These are phyloP conservation scores for Cladosporium colombiae DNA, from an alignment of 2,329 filamentous ascomycete genomes.

Conservation along the genomic window DNA sequence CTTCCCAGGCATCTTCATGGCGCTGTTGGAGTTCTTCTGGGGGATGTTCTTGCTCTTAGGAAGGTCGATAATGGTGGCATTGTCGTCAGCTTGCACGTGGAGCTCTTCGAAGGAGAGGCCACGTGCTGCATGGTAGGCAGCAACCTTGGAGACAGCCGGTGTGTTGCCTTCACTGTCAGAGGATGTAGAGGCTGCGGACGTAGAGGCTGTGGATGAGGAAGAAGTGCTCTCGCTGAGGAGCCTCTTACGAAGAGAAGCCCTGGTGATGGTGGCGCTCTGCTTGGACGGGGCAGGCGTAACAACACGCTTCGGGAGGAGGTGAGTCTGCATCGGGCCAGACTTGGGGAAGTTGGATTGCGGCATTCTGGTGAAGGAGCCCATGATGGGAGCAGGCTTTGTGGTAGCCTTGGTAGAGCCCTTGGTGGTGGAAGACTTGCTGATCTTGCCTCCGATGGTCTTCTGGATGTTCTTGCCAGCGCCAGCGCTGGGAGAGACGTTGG, in stretches of 20 bases:
- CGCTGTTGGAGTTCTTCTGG: not conserved
- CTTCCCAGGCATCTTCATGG: not conserved
- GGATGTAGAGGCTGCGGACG: not conserved
- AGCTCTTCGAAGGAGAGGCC: slow-evolving; percentile 14
- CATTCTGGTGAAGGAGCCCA: not conserved
- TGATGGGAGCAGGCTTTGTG: not conserved
- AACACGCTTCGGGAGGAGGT: slow-evolving; percentile 2
- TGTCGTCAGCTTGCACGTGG: not conserved
- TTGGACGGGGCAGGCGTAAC: not conserved
- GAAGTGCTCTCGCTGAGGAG: not conserved
- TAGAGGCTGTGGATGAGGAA: not conserved
- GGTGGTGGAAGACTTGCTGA: not conserved
- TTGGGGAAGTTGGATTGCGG: not conserved
- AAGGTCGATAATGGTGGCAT: not conserved
- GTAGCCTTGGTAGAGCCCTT: not conserved
- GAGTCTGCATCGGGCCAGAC: slow-evolving; percentile 7
- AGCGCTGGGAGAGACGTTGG: slow-evolving; percentile 2
- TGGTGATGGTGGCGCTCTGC: not conserved
- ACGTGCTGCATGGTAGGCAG: slow-evolving; percentile 9
- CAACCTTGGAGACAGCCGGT: slow-evolving; percentile 1
- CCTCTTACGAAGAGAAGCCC: not conserved
- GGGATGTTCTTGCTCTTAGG: not conserved
- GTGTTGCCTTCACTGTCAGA: slow-evolving; percentile 2
- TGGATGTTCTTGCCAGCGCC: not conserved
- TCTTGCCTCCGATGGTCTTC: not conserved